phyloP scores from a whole-genome alignment of 768 basidiomycete species.

The Thelephora ganbajun region DNA sequence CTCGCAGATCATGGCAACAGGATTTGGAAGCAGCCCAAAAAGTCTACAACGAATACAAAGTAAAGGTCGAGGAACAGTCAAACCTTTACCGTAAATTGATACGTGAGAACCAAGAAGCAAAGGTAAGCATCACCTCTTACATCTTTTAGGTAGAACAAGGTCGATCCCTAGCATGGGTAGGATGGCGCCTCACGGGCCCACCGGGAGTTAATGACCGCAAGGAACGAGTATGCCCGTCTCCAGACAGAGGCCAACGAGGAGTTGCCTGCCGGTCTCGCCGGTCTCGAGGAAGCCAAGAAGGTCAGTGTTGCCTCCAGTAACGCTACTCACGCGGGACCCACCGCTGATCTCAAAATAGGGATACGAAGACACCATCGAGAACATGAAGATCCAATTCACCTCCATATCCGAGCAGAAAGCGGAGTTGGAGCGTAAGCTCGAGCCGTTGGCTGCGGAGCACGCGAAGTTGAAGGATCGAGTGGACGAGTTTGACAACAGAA shows the following conservation, averaged over 20 bases:
- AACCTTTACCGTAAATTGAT: conserved; percentile 5
- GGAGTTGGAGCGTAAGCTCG: conserved; percentile 32
- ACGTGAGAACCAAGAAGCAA: conserved; percentile 5
- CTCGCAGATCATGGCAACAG: conserved; percentile 30
- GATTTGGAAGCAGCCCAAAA: conserved; percentile 24
- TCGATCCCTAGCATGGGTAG: too few relatives aligned
- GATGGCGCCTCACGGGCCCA: too few relatives aligned
- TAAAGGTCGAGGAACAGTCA: background rate
- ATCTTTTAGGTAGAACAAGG: too few relatives aligned
- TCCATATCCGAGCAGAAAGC: conserved; percentile 30
- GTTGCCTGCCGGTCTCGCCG: conserved; percentile 46
- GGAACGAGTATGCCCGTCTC: conserved; percentile 20
- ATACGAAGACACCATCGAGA: conserved; percentile 35
- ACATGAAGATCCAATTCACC: conserved; percentile 32
- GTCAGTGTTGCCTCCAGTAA: conserved; percentile 20
- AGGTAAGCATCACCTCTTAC: conserved; percentile 1
- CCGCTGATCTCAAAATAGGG: conserved; percentile 16
- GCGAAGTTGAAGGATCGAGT: conserved; percentile 36
- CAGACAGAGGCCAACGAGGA: conserved; percentile 57
- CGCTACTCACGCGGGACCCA: background rate
- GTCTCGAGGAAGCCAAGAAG: conserved; percentile 37
- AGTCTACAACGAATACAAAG: conserved; percentile 15
- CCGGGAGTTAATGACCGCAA: too few relatives aligned
- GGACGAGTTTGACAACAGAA: conserved; percentile 32
- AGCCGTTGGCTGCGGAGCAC: conserved; percentile 25